A percentile compares a stretch with the other conserved stretches of the same genome.
Evolutionary conservation across 2,329 filamentous ascomycete species (phyloP).

Genomic region (Beauveria sp.): DNA sequence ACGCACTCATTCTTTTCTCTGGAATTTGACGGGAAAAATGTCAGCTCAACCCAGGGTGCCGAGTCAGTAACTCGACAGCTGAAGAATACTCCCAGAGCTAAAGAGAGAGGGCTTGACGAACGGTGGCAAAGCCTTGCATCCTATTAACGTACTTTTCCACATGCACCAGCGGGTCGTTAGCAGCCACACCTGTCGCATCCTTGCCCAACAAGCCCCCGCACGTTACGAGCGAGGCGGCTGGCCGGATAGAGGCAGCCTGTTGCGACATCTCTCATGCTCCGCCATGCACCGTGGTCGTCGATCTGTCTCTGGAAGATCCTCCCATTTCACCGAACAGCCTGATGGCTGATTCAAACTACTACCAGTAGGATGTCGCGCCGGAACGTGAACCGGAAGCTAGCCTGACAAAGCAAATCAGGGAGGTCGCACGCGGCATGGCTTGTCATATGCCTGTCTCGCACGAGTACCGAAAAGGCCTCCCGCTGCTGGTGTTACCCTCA

Average conservation of each 20-base stretch:
- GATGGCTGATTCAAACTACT: background rate
- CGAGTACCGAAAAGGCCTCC: background rate
- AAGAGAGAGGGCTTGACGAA: background rate
- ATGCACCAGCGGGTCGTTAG: background rate
- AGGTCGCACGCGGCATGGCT: conserved; percentile 1
- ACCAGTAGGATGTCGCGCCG: conserved; percentile 1
- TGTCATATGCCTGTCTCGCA: background rate
- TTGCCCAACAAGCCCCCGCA: background rate
- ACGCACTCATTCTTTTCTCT: background rate
- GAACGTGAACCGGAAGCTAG: background rate
- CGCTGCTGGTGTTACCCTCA: background rate
- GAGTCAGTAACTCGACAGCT: background rate
- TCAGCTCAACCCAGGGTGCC: background rate
- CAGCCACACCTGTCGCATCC: conserved; percentile 7
- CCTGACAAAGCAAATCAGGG: background rate
- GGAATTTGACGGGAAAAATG: background rate
- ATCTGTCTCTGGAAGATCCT: conserved; percentile 8
- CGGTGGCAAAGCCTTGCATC: conserved; percentile 1
- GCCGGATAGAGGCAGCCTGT: background rate
- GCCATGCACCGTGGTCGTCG: background rate
- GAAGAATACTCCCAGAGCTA: background rate
- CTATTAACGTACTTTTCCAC: background rate
- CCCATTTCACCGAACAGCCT: conserved; percentile 6
- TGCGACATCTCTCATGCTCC: background rate
- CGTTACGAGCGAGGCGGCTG: background rate